phyloP scores from a whole-genome alignment of 331 rosid genomes.

The Cydonia oblonga region DNA sequence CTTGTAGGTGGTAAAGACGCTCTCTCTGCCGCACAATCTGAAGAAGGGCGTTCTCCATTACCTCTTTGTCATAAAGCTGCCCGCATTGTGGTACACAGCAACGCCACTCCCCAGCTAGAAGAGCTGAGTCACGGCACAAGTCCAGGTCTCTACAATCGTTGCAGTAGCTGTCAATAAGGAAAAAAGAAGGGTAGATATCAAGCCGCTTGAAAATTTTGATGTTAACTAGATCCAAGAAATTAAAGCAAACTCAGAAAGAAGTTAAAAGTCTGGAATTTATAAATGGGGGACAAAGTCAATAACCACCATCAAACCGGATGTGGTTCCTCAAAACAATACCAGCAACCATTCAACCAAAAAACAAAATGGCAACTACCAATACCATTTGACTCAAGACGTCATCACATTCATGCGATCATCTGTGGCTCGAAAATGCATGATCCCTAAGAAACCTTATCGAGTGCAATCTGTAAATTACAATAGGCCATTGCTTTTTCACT shows the following conservation, averaged over 20 bases:
- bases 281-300: neutral
- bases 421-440: neutral
- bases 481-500: neutral
- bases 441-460: neutral
- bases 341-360: neutral
- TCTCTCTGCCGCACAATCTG: conserved; percentile 54
- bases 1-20: conserved; percentile 45
- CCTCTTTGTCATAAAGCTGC: conserved; percentile 74
- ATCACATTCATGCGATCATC: neutral
- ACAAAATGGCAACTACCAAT: neutral
- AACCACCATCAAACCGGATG: neutral
- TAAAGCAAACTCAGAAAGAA: neutral
- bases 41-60: conserved; percentile 60
- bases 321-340: neutral
- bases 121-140: conserved; percentile 37
- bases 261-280: neutral
- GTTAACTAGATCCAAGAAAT: neutral
- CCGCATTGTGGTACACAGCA: conserved; percentile 85
- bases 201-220: neutral
- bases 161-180: conserved; percentile 31
- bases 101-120: conserved; percentile 57
- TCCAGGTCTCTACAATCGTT: conserved; percentile 52
- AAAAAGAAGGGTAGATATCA: neutral
- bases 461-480: neutral
- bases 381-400: neutral